Conservation (phyloP, 345 rosid species). For the Ricinus communis region DNA sequence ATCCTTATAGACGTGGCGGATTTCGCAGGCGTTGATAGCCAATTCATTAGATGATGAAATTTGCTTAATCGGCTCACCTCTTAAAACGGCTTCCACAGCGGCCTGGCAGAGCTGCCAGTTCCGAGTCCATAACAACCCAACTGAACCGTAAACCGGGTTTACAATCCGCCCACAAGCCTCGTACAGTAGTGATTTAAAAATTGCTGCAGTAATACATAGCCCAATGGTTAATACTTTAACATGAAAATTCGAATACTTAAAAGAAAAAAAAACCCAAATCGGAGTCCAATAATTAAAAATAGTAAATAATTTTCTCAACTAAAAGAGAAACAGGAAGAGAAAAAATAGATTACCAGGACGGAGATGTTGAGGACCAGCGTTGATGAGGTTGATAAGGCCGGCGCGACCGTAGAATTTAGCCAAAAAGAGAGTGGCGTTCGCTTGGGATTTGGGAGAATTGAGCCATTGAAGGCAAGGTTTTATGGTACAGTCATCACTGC, state of each 20-base stretch:
- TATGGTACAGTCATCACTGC: slow-evolving; percentile 11
- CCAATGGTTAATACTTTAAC: too few species aligned
- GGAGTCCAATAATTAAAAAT: too few species aligned
- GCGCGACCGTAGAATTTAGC: slow-evolving; percentile 25
- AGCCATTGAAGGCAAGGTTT: slow-evolving; percentile 24
- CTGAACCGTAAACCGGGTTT: slow-evolving; percentile 44
- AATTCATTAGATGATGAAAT: slow-evolving; percentile 8
- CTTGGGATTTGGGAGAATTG: slow-evolving; percentile 15
- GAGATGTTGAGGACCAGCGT: slow-evolving; percentile 20
- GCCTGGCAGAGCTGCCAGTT: slow-evolving; percentile 43
- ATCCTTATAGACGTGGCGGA: slow-evolving; percentile 40
- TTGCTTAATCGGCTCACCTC: slow-evolving; percentile 20
- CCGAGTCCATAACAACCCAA: slow-evolving; percentile 40
- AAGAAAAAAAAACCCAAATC: too few species aligned
- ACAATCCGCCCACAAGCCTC: slow-evolving; percentile 50
- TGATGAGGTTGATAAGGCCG: slow-evolving; percentile 23
- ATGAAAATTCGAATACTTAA: too few species aligned
- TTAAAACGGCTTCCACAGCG: slow-evolving; percentile 42
- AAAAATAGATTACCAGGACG: slow-evolving; percentile 10
- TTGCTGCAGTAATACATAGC: too few species aligned
- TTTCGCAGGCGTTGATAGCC: slow-evolving; percentile 17
- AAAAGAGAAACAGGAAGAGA: background rate
- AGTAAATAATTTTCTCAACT: background rate
- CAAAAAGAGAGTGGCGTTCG: slow-evolving; percentile 25
- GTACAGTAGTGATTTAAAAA: slow-evolving; percentile 39